phyloP scores from a whole-genome alignment of 352 stramenopile genomes.

The Pythium pyrilobum region DNA sequence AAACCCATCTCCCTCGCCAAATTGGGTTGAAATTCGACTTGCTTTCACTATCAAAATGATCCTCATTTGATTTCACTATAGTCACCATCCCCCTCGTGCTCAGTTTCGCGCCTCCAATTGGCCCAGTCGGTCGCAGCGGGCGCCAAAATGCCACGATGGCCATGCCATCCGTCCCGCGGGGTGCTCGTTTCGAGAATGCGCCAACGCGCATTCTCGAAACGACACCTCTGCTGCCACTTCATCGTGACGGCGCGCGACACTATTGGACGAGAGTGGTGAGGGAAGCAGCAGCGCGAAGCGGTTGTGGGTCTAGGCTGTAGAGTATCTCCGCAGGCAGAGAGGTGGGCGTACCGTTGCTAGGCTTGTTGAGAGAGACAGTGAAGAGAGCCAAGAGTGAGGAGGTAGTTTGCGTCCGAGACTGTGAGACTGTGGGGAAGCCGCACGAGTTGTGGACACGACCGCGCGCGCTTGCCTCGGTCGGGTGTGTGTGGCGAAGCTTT shows the following conservation, averaged over 20 bases:
- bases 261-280: background rate
- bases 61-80: constrained; percentile 7
- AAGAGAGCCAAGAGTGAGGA: too few relatives aligned
- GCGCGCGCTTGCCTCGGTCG: too few relatives aligned
- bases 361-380: too few relatives aligned
- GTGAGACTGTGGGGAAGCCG: too few relatives aligned
- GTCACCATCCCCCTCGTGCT: background rate
- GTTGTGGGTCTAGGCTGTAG: too few relatives aligned
- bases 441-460: too few relatives aligned
- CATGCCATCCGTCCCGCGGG: constrained; percentile 8
- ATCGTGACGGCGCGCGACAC: constrained; percentile 2
- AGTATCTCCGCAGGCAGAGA: too few relatives aligned
- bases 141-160: constrained; percentile 1
- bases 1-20: background rate
- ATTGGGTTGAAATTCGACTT: constrained; percentile 18
- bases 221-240: background rate
- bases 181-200: constrained; percentile 10
- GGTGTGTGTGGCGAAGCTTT: background rate
- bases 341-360: too few relatives aligned
- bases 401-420: too few relatives aligned
- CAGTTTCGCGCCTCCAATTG: background rate
- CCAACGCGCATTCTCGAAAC: constrained; percentile 17
- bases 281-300: too few relatives aligned
- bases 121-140: background rate
- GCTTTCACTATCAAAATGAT: constrained; percentile 2